Percentiles rank a stretch among this genome's conserved stretches.
Evolutionary conservation across 495 filamentous ascomycete genomes (phyloP).

Genomic region (Aspergillus hancockii): DNA sequence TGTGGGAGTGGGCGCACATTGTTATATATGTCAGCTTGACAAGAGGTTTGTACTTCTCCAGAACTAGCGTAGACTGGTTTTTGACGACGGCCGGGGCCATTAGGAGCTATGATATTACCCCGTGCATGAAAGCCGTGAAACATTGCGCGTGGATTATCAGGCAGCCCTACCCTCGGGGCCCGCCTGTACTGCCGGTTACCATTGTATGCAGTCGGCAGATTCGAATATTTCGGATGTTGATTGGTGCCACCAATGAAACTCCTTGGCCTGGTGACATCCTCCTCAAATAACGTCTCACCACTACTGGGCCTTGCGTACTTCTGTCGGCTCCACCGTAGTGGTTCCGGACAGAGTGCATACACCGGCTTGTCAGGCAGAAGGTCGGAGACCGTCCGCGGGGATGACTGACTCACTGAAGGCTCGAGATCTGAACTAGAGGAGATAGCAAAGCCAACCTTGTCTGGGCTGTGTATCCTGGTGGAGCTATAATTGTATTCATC

Average conservation of each 20-base stretch:
- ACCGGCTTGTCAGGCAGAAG: constrained; percentile 29
- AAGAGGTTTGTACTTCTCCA: constrained; percentile 13
- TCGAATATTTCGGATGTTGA: constrained; percentile 6
- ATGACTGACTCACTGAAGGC: constrained; percentile 29
- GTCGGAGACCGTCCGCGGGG: constrained; percentile 38
- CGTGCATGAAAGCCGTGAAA: constrained; percentile 27
- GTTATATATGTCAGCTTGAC: constrained; percentile 8
- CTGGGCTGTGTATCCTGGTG: constrained; percentile 9
- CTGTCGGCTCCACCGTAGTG: constrained; percentile 38
- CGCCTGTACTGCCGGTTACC: constrained; percentile 13
- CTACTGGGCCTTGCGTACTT: constrained; percentile 30
- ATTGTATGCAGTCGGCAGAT: constrained; percentile 6
- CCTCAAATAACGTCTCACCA: constrained; percentile 42
- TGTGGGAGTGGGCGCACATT: neutral
- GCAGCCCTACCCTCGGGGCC: constrained; percentile 31
- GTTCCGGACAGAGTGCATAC: constrained; percentile 37
- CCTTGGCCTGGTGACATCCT: constrained; percentile 27
- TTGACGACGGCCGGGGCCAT: constrained; percentile 8
- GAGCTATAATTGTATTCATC: constrained; percentile 5
- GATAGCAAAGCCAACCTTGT: constrained; percentile 30
- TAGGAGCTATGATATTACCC: constrained; percentile 15
- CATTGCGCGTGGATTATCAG: constrained; percentile 42
- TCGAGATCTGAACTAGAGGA: constrained; percentile 36
- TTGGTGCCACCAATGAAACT: constrained; percentile 17
- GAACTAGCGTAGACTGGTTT: constrained; percentile 15